Percentiles rank a stretch among this genome's conserved stretches.
These are phyloP conservation scores for Periconia macrospinosa DNA, from an alignment of 2,329 filamentous ascomycete species.

Conservation along the genomic window DNA sequence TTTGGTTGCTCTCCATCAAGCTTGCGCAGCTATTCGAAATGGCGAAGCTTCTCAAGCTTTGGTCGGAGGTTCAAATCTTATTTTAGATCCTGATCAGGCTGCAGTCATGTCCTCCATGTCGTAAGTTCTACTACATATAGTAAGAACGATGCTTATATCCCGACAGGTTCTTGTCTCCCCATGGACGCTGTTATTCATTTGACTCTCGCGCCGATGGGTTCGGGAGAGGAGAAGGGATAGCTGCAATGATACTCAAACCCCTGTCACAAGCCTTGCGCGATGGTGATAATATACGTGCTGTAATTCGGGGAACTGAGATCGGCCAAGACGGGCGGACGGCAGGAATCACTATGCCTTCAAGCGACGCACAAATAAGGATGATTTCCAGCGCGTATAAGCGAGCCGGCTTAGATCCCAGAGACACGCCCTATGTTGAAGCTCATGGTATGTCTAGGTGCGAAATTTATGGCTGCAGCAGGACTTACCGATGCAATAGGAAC, in stretches of 20 bases:
- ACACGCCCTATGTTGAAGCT: constrained; percentile 38
- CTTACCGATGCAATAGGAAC: constrained; percentile 38
- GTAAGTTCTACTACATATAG: background rate
- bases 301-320: constrained; percentile 22
- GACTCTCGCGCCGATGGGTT: constrained; percentile 65
- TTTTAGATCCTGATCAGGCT: constrained; percentile 11
- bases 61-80: constrained; percentile 8
- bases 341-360: constrained; percentile 19
- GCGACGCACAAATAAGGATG: constrained; percentile 47
- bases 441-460: constrained; percentile 40
- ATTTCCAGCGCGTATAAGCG: constrained; percentile 34
- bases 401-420: constrained; percentile 32
- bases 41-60: background rate
- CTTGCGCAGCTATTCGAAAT: constrained; percentile 7
- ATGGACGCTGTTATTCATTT: constrained; percentile 33
- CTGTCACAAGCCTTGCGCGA: constrained; percentile 15
- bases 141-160: background rate
- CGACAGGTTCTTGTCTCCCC: constrained; percentile 32
- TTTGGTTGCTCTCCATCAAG: constrained; percentile 14
- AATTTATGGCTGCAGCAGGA: constrained; percentile 51
- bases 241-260: constrained; percentile 27
- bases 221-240: constrained; percentile 63
- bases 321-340: constrained; percentile 13
- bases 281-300: constrained; percentile 23
- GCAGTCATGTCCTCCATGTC: constrained; percentile 8